Conservation (phyloP, 2,329 filamentous ascomycete genomes). For the Neonectria punicea region DNA sequence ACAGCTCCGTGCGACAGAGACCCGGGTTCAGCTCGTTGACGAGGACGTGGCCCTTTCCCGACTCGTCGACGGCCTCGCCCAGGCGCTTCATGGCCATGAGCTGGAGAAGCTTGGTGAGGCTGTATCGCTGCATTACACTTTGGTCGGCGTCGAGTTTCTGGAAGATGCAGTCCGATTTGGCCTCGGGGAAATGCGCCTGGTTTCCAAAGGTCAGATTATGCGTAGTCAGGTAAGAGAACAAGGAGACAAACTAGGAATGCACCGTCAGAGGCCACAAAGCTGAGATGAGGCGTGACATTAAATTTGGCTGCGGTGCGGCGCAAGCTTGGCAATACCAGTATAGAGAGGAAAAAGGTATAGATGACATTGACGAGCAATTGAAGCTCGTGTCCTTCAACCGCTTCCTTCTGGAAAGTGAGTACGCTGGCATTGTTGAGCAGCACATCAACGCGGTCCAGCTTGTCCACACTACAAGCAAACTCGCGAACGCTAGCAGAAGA, state of each 20-base stretch:
- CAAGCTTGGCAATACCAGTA: constrained; percentile 56
- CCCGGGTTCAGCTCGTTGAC: constrained; percentile 55
- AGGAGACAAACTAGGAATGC: constrained; percentile 32
- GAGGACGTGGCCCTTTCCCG: constrained; percentile 47
- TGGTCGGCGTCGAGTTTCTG: constrained; percentile 44
- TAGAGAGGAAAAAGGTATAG: constrained; percentile 55
- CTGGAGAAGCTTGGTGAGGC: constrained; percentile 46
- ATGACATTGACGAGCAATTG: constrained; percentile 60
- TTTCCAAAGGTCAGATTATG: background rate
- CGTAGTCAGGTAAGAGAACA: background rate
- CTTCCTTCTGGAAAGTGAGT: constrained; percentile 25
- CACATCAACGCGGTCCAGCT: constrained; percentile 54
- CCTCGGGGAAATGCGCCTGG: constrained; percentile 49
- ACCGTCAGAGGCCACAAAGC: constrained; percentile 53
- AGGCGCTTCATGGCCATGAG: constrained; percentile 47
- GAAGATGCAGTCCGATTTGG: constrained; percentile 46
- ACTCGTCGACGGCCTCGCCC: constrained; percentile 45
- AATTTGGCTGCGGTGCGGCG: constrained; percentile 47
- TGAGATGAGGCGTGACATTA: constrained; percentile 50
- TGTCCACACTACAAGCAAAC: constrained; percentile 48
- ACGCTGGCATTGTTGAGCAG: constrained; percentile 55
- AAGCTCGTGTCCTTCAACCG: constrained; percentile 54
- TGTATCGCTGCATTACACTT: constrained; percentile 40
- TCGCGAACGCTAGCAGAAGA: constrained; percentile 49
- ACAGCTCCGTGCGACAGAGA: constrained; percentile 54